phyloP scores from a whole-genome alignment of 1,284 basidiomycete species.

The Naganishia cerealis region DNA sequence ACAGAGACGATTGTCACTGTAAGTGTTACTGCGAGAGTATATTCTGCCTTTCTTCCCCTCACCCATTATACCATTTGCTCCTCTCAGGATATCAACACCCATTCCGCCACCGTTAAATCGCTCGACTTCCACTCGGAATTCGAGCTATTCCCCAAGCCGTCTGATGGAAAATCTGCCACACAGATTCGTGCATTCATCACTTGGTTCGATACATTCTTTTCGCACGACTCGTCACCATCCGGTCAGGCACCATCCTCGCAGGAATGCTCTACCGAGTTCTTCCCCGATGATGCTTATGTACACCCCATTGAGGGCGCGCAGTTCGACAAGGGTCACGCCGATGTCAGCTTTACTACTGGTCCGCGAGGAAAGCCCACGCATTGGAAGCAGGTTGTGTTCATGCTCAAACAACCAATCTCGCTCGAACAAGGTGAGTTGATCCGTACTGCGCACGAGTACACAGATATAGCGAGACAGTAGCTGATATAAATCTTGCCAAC shows the following conservation, averaged over 20 bases:
- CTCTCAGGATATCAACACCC: conserved; percentile 68
- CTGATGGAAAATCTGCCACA: conserved; percentile 59
- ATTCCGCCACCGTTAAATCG: conserved; percentile 65
- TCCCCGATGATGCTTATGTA: conserved; percentile 43
- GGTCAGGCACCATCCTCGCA: conserved; percentile 37
- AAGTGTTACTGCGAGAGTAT: conserved; percentile 31
- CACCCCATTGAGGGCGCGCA: conserved; percentile 35
- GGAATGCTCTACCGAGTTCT: conserved; percentile 38
- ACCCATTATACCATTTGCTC: neutral
- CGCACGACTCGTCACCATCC: conserved; percentile 57
- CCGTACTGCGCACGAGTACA: neutral
- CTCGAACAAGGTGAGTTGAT: conserved; percentile 66
- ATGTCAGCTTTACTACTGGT: conserved; percentile 84
- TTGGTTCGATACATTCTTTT: conserved; percentile 95
- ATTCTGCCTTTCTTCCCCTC: neutral
- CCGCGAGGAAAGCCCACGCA: conserved; percentile 82
- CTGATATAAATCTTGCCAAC: neutral
- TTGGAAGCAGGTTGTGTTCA: conserved; percentile 94
- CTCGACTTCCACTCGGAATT: conserved; percentile 79
- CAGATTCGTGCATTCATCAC: conserved; percentile 79
- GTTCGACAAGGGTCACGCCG: conserved; percentile 51
- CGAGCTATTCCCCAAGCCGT: conserved; percentile 61
- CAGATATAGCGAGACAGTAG: neutral
- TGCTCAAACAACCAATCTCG: conserved; percentile 75
- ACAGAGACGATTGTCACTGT: conserved; percentile 70